Evolutionary conservation across 2,329 filamentous ascomycete species (phyloP), one percentile per base, ranked within the genome.

Genomic region (Endothia cerciana): DNA sequence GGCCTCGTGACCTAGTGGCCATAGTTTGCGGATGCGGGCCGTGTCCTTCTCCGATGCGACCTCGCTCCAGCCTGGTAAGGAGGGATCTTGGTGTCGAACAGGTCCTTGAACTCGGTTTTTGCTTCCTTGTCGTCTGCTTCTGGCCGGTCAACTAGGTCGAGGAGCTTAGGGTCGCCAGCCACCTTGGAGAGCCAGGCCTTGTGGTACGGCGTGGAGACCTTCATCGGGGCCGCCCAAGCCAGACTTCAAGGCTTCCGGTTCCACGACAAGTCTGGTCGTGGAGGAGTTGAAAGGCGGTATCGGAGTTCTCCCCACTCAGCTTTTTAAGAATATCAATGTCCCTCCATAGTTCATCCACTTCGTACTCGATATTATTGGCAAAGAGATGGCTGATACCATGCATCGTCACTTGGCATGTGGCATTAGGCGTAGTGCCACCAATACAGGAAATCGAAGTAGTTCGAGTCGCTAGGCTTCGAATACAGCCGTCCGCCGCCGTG

Each of bases 131-230:
- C 69, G 55, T 72, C 72, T 13, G 59, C 65, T 13, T 69, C 68
- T 0, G 81, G 81, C 4, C 7, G 28, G 7, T 60, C 66, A 6
- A 63, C 62, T 76, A 77, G 58, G 75, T 82, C 73, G 81, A 83
- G 69, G 76, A 83, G 72, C 75, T 82, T 60, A 79, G 81, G 81
- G 72, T 82, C 62, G 78, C 80, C 64, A 76, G 80, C 0, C 73
- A 81, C 58, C 76, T 82, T 36, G 76, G 79, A 64, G 71, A 77
- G 64, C 72, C 72, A 73, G 4, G 70, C 66, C 49, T 71, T 70
- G 66, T 72, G 70, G n/a, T 72, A 73, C 15, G 70, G 72, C 7
- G 71, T 73, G 56, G 71, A 73, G 38, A 73, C 71, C 51, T 72
- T 70, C 13, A 68, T 49, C 15, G 70, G 71, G n/a, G 3, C 68